These are phyloP conservation scores for Pontederia crassipes DNA, from an alignment of 176 grass and related monocot species.

Conservation along the genomic window DNA sequence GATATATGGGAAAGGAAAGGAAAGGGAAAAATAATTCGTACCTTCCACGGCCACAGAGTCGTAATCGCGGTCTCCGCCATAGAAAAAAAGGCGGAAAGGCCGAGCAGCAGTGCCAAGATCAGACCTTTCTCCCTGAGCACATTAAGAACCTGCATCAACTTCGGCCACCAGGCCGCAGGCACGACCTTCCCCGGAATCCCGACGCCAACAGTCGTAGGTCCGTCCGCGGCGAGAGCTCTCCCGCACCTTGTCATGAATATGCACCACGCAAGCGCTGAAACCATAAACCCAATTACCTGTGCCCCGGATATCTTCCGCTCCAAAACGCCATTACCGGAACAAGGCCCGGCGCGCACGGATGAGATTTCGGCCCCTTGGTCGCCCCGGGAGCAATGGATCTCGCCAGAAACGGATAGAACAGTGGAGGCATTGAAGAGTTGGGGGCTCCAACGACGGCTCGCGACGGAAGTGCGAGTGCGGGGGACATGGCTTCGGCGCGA, in stretches of 20 bases:
- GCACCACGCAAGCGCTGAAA: background rate
- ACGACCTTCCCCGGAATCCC: conserved; percentile 16
- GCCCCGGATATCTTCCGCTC: too few relatives aligned
- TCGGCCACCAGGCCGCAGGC: conserved; percentile 36
- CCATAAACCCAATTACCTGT: background rate
- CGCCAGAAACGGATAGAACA: too few relatives aligned
- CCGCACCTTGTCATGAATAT: background rate
- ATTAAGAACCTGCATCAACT: conserved; percentile 50
- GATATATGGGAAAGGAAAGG: too few relatives aligned
- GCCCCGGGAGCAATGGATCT: too few relatives aligned
- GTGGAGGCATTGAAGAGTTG: too few relatives aligned
- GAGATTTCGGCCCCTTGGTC: too few relatives aligned
- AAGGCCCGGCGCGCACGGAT: too few relatives aligned
- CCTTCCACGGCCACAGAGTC: conserved; percentile 99
- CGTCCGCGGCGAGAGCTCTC: conserved; percentile 31
- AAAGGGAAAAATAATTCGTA: conserved; percentile 7
- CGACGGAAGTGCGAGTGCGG: too few relatives aligned
- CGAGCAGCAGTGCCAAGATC: conserved; percentile 43
- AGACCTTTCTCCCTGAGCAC: conserved; percentile 74
- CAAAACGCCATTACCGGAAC: too few relatives aligned
- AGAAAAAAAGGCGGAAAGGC: conserved; percentile 96
- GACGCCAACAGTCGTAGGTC: conserved; percentile 9
- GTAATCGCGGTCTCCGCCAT: conserved; percentile 98
- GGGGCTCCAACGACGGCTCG: too few relatives aligned
- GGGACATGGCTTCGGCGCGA: too few relatives aligned